These are phyloP conservation scores for Pinus taeda DNA, from an alignment of 75 land plant species.

Conservation along the genomic window DNA sequence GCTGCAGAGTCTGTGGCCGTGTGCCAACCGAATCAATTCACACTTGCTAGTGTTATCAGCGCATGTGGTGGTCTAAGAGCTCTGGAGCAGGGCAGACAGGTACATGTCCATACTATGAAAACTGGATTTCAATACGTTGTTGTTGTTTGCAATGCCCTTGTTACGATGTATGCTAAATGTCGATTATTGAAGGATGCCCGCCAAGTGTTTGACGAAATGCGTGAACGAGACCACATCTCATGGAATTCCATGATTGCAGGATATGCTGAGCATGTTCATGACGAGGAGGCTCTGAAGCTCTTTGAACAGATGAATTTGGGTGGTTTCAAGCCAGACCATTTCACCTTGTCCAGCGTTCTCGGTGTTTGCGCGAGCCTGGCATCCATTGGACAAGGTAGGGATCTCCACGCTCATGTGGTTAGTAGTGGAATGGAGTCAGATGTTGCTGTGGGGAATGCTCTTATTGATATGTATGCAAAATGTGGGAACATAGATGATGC, in stretches of 20 bases:
- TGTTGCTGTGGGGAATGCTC: conserved; percentile 26
- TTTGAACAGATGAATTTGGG: conserved; percentile 40
- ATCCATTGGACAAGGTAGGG: too few relatives aligned
- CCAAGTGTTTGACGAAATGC: conserved; percentile 46
- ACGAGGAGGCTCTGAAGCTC: conserved; percentile 23
- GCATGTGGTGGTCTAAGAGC: neutral
- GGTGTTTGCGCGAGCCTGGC: conserved; percentile 8
- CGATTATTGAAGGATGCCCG: conserved; percentile 30
- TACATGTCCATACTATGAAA: conserved; percentile 37
- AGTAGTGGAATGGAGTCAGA: too few relatives aligned
- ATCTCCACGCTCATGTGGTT: too few relatives aligned
- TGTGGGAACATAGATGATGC: conserved; percentile 46
- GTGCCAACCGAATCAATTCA: conserved; percentile 33
- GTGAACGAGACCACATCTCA: conserved; percentile 46
- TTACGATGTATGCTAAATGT: conserved; percentile 39
- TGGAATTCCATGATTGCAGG: conserved; percentile 73
- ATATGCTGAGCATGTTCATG: conserved; percentile 37
- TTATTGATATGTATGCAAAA: conserved; percentile 71
- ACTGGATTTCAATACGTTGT: conserved; percentile 17
- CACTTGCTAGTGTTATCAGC: conserved; percentile 24
- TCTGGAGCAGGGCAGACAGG: conserved; percentile 22
- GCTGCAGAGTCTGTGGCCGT: conserved; percentile 14
- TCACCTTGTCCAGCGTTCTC: conserved; percentile 46
- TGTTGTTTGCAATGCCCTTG: conserved; percentile 30
- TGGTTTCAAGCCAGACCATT: conserved; percentile 36